Percentiles rank a stretch among this genome's conserved stretches.
Conservation (phyloP, 768 basidiomycete genomes). For the Boletus patriciae region DNA sequence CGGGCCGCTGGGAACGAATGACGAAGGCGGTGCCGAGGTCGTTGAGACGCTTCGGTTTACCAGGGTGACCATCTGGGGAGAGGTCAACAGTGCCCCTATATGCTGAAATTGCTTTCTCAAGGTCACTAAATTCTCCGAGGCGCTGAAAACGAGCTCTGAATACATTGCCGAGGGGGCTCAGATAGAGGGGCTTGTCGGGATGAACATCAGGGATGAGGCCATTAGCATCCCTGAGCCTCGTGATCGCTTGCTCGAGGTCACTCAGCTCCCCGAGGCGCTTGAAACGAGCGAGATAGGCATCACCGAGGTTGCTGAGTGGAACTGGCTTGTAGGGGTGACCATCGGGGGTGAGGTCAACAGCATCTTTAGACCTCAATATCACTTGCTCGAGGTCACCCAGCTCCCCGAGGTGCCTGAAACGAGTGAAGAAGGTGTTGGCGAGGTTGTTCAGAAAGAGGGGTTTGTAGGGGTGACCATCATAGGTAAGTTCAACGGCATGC, state of each 20-base stretch:
- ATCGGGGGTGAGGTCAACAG: too few species aligned
- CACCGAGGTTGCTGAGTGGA: too few species aligned
- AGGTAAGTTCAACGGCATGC: neutral
- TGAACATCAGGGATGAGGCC: neutral
- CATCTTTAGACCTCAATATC: too few species aligned
- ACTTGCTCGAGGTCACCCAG: neutral
- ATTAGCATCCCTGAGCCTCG: neutral
- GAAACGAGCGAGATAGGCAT: too few species aligned
- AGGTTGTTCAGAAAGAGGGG: neutral
- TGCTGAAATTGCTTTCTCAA: neutral
- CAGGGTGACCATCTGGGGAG: neutral
- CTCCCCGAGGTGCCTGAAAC: neutral
- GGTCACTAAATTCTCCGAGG: neutral
- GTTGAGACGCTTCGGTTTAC: neutral
- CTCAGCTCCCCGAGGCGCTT: too few species aligned
- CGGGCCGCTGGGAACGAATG: neutral
- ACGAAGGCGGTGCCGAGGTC: neutral
- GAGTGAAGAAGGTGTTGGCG: neutral
- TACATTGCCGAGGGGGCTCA: neutral
- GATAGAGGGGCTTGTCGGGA: neutral
- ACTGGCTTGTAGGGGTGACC: too few species aligned
- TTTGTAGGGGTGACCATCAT: neutral
- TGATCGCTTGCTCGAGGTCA: slow-evolving; percentile 5
- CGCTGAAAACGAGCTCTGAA: neutral
- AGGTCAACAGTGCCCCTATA: neutral